Base-by-base conservation (phyloP, 805 yeast species). In the Yamadazyma insecticola region DNA sequence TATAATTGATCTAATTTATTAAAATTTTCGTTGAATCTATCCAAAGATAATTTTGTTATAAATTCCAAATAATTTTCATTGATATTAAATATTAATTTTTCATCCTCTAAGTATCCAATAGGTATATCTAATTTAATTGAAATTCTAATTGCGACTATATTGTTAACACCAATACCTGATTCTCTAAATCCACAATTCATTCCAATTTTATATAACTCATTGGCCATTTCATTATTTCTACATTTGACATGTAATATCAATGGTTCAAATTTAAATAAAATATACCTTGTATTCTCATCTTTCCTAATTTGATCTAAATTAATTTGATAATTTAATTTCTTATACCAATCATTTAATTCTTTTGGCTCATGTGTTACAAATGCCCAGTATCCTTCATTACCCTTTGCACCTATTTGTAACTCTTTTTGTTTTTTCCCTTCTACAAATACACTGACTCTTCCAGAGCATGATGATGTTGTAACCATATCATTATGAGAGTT, bases 401-500 rank as follows among this genome's bases (percentile, higher is more conserved):
- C 96, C 49, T 87, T 87, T 4, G 94, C 86, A 1, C 95, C 92
- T 11, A 81, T 72, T 44, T 57, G 74, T 9, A 33, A 20, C 7
- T 38, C 44, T 21, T 47, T 41, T 20, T 45, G 38, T 44, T 84
- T 83, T 7, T 57, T 53, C 3, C 95, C 95, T 49, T 86, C 95
- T 2, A 81, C 58, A 50, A 82, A 87, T 0, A 87, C 87, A 35
- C 90, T 78, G 1, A 86, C 80, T 47, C 96, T 63, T 3, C 96
- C 96, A 0, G 95, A 84, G 43, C 96, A 87, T 12, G 92, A 80
- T 1, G 94, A 83, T 0, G 96, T 87, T 2, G 95, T 86, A 8
- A 87, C 92, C 76, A 82, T 71, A 41, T 81, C 76, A 0, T 56
- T 46, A 43, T 75, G 74, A 3, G 69, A 43, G 47, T 87, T 87